Percentiles rank a stretch among this genome's conserved stretches.
phyloP scores from a whole-genome alignment of 2,329 filamentous ascomycete genomes.

The Aspergillus jensenii region DNA sequence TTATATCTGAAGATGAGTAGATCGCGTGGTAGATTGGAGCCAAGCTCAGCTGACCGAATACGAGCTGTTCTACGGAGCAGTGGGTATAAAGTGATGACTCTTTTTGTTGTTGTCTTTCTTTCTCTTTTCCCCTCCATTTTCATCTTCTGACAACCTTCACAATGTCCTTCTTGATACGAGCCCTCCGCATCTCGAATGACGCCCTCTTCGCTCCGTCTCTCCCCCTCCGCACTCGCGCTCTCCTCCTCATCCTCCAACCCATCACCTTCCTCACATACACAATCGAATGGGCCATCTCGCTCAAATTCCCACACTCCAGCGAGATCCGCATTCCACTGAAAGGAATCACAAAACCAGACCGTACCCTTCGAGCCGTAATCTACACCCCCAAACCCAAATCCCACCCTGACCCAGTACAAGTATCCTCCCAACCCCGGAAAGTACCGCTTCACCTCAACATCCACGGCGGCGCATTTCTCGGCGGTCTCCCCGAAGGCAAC shows the following conservation, averaged over 20 bases:
- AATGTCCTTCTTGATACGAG: neutral
- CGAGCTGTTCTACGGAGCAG: no score
- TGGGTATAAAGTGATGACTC: no score
- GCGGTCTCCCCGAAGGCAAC: constrained; percentile 16
- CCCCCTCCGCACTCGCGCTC: constrained; percentile 44
- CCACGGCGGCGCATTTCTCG: constrained; percentile 15
- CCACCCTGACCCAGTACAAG: neutral
- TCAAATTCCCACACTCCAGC: neutral
- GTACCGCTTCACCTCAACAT: constrained; percentile 15
- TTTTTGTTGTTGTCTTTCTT: no score
- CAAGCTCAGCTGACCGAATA: no score
- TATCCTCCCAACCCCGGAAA: neutral
- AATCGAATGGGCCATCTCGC: constrained; percentile 30
- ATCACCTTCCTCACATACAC: constrained; percentile 39
- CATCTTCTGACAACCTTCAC: no score
- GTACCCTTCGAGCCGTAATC: constrained; percentile 9
- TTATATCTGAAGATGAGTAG: neutral
- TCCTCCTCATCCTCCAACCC: constrained; percentile 46
- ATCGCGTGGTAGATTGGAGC: neutral
- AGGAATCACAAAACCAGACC: neutral
- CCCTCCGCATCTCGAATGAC: constrained; percentile 19
- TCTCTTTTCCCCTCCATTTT: no score
- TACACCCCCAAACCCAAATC: neutral
- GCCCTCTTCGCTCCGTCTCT: constrained; percentile 38
- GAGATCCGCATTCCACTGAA: constrained; percentile 11